Base-by-base conservation (phyloP, 305 asterid genomes). In the Fraxinus angustifolia region DNA sequence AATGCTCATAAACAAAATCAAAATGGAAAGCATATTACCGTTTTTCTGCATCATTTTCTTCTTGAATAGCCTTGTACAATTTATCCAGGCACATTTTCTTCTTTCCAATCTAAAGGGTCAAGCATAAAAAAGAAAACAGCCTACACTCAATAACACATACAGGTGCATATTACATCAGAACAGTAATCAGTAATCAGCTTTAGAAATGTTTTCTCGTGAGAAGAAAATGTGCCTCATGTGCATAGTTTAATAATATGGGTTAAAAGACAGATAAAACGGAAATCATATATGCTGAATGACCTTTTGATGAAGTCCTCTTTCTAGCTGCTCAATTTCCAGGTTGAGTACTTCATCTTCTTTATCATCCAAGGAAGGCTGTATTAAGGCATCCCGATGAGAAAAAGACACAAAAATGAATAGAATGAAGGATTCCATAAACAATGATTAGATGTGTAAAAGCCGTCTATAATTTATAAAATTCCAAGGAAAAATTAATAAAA, bases 311-410 rank as follows among this genome's bases (percentile, higher is more conserved):
- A 93, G 93, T 79, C 87, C 88, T 76, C 53, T 83, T 85, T 91
- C 91, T 81, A 94, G 91, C 87, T 79, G 96, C 85, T 83, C 85
- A 84, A 94, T 85, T 88, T 94, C 94, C 83, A 89, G 91, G 83
- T 87, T 78, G 82, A 91, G 84, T 72, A 82, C 80, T 78, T 88
- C 93, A 53, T 90, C 97, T 84, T 94, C 99, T 90, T 93, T 96
- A 85, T 92, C 97, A 42, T 88, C 95, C 89, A 94, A 84, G 30
- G 91, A 93, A 68, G 99, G 98, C 99, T 94, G 90, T 56, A 56
- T 56, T 1, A 56, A 53, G 67, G 30, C 67, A 56, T 71, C 48
- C 76, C 35, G 6, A 67, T 67, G 31, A 67, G 36, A 68, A 14
- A 31, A n/a, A 36, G 26, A 16, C 17, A 76, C 85, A 42, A 28